Evolutionary conservation across 495 filamentous ascomycete species (phyloP).

Genomic region (Neurospora sp.): DNA sequence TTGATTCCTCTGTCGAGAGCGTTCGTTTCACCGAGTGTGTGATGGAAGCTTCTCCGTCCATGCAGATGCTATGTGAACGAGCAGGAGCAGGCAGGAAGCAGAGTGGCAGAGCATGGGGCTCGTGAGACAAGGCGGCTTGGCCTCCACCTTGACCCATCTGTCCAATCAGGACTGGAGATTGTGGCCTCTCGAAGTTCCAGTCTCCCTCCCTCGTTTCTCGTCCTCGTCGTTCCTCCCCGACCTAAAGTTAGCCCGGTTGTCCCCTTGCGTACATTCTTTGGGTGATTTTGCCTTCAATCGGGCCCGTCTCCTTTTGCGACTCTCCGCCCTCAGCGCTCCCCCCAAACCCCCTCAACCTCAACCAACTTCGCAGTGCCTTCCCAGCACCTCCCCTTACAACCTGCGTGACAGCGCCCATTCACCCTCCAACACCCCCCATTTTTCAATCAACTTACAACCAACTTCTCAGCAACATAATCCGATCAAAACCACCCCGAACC

Average conservation of each 20-base stretch:
- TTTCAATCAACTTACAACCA: slow-evolving; percentile 17
- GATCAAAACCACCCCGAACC: slow-evolving; percentile 16
- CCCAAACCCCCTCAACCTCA: slow-evolving; percentile 20
- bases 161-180: slow-evolving; percentile 11
- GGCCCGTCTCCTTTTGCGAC: background rate
- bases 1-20: background rate
- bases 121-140: background rate
- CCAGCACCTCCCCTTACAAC: slow-evolving; percentile 22
- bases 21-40: background rate
- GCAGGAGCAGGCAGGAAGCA: background rate
- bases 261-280: slow-evolving; percentile 20
- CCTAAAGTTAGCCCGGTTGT: slow-evolving; percentile 14
- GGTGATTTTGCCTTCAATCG: background rate
- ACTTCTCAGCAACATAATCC: slow-evolving; percentile 14
- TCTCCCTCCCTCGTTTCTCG: slow-evolving; percentile 8
- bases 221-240: slow-evolving; percentile 3
- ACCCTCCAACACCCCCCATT: slow-evolving; percentile 12
- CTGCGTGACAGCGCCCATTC: slow-evolving; percentile 22
- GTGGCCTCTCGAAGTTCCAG: background rate
- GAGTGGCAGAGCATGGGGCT: background rate
- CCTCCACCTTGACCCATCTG: background rate
- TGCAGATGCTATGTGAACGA: background rate
- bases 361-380: slow-evolving; percentile 4
- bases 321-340: slow-evolving; percentile 8
- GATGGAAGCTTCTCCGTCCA: background rate